These are phyloP conservation scores for Imleria badia DNA, from an alignment of 768 basidiomycete genomes.

Conservation along the genomic window DNA sequence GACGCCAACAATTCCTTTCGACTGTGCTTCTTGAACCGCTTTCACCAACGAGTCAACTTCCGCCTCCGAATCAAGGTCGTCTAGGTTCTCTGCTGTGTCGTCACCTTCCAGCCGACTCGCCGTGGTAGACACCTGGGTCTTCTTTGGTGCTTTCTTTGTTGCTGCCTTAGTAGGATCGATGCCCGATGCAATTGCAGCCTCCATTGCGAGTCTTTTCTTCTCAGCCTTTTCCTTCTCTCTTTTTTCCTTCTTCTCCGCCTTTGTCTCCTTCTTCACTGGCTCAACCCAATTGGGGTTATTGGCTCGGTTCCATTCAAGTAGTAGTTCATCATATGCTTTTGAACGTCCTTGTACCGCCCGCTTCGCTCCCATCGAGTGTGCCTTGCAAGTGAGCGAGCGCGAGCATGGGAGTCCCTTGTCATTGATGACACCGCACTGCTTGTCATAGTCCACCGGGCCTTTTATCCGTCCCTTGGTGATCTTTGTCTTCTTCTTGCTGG, in stretches of 20 bases:
- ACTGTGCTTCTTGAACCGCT: conserved; percentile 55
- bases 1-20: conserved; percentile 57
- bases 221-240: conserved; percentile 78
- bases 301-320: conserved; percentile 88
- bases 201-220: conserved; percentile 72
- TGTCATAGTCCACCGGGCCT: conserved; percentile 87
- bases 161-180: conserved; percentile 43
- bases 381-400: conserved; percentile 95
- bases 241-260: conserved; percentile 85
- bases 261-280: conserved; percentile 82
- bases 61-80: conserved; percentile 81
- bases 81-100: conserved; percentile 67
- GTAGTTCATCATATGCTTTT: conserved; percentile 77
- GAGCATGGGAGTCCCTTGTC: conserved; percentile 92
- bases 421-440: conserved; percentile 96
- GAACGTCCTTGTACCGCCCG: conserved; percentile 88
- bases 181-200: conserved; percentile 66
- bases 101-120: conserved; percentile 55
- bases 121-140: conserved; percentile 52
- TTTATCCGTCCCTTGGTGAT: conserved; percentile 77
- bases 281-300: conserved; percentile 88
- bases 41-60: conserved; percentile 76
- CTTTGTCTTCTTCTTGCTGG: conserved; percentile 81
- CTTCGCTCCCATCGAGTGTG: conserved; percentile 96
- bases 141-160: conserved; percentile 66